phyloP scores from a whole-genome alignment of 495 filamentous ascomycete species.

The Daldinia grandis region DNA sequence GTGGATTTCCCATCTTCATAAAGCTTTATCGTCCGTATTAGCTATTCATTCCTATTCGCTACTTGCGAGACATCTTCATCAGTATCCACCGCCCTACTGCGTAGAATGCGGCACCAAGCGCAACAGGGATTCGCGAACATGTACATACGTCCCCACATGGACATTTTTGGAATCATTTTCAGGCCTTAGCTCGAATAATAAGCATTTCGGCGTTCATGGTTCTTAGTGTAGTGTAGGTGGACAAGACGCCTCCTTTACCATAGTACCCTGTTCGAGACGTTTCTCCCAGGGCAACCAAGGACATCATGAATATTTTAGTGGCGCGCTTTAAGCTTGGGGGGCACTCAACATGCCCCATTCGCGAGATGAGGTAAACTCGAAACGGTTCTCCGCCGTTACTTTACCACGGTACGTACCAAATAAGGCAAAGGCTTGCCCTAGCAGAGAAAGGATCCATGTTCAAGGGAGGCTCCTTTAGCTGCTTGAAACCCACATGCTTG shows the following conservation, averaged over 20 bases:
- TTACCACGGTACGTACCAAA: neutral
- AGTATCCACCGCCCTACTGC: constrained; percentile 4
- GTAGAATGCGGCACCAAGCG: constrained; percentile 13
- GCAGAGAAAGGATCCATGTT: constrained; percentile 18
- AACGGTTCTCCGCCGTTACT: constrained; percentile 14
- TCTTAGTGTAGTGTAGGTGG: neutral
- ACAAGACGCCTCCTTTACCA: constrained; percentile 5
- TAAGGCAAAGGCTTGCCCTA: neutral
- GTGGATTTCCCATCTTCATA: constrained; percentile 7
- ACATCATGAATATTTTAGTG: constrained; percentile 13
- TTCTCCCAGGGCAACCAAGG: constrained; percentile 6
- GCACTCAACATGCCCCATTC: constrained; percentile 8
- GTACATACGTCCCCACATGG: constrained; percentile 8
- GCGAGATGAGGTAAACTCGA: constrained; percentile 30
- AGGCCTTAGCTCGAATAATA: constrained; percentile 10
- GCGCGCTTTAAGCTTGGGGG: constrained; percentile 12
- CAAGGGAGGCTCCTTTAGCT: constrained; percentile 27
- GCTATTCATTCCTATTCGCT: constrained; percentile 6
- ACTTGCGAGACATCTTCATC: constrained; percentile 7
- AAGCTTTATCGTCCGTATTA: neutral
- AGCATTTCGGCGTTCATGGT: neutral
- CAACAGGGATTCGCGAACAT: neutral
- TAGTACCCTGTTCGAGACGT: constrained; percentile 19
- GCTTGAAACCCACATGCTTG: constrained; percentile 41
- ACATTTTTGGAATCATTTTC: constrained; percentile 4